Evolutionary conservation across 2,329 filamentous ascomycete species (phyloP).

Genomic region (Neofusicoccum sp.): DNA sequence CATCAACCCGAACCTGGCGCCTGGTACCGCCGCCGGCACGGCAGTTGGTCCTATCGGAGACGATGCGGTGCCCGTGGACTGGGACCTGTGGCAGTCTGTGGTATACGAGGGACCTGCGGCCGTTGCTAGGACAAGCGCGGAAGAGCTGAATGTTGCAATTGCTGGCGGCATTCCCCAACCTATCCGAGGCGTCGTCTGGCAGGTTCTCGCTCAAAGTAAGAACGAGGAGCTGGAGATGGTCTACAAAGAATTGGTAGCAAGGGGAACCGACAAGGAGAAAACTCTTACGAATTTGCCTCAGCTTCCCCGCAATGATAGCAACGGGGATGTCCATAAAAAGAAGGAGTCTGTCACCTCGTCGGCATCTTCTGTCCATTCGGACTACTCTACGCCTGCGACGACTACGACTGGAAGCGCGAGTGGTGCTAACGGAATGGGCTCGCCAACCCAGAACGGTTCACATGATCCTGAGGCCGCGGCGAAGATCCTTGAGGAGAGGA

Average conservation of each 20-base stretch:
- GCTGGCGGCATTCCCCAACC: constrained; percentile 90
- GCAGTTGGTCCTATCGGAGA: constrained; percentile 74
- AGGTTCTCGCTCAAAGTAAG: constrained; percentile 93
- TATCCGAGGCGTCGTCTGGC: constrained; percentile 98
- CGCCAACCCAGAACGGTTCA: constrained; percentile 55
- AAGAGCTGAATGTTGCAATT: constrained; percentile 87
- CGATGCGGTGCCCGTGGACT: constrained; percentile 74
- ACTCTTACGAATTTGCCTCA: constrained; percentile 26
- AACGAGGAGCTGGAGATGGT: constrained; percentile 82
- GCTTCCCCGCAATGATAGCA: constrained; percentile 26
- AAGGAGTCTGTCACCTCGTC: constrained; percentile 72
- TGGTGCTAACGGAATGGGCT: constrained; percentile 38
- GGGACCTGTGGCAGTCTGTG: constrained; percentile 96
- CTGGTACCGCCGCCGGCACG: constrained; percentile 81
- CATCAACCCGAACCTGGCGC: constrained; percentile 70
- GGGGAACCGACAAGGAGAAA: constrained; percentile 75
- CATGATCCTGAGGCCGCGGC: constrained; percentile 61
- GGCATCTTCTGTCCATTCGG: constrained; percentile 80
- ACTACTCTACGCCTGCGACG: constrained; percentile 62
- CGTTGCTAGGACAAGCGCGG: constrained; percentile 80
- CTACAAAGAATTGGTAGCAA: constrained; percentile 77
- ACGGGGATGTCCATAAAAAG: constrained; percentile 54
- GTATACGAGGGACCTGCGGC: constrained; percentile 92
- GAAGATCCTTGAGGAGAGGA: constrained; percentile 63
- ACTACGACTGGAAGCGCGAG: constrained; percentile 49